Evolutionary conservation across 495 filamentous ascomycete genomes (phyloP), one percentile per base, ranked within the genome.

Genomic region (Neurospora discreta): DNA sequence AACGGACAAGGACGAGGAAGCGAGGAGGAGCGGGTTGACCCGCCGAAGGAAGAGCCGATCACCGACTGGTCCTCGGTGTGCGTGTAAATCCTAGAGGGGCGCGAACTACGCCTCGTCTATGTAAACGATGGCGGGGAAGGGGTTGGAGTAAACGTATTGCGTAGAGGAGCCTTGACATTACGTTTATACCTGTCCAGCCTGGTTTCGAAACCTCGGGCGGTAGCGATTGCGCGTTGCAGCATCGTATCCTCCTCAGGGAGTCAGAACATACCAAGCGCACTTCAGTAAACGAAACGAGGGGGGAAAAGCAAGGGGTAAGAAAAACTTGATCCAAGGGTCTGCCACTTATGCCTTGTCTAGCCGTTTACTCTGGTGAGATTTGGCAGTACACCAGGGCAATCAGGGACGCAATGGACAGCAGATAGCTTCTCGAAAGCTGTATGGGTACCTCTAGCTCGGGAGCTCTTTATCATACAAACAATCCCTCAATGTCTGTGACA

Each of bases 51-150:
- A 74, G 72, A 75, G 75, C 76, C 75, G 73, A 74, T 79, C 73
- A 79, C 77, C 77, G 76, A 74, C 43, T 68, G 46, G 58, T 18
- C 42, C 69, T 70, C 76, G 74, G 76, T 78, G 73, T 76, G 78
- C 76, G 77, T 76, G 70, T 44, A 71, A 44, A 46, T 69, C 68
- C 11, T 33, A 75, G 75, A 75, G 71, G 74, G 44, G 16, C 20
- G 46, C 20, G 33, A 72, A 46, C 73, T 74, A 74, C 69, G 41
- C 38, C 70, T 79, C 72, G 76, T 72, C 72, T 74, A 75, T 73
- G 74, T 72, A 60, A 58, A 23, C 52, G 52, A 60, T 60, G 52
- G 52, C 26, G 26, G 52, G 52, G 52, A 60, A 60, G 52, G 26
- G 44, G 6, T 13, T 33, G 26, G 26, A 60, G 13, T 23, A 60